Base-by-base conservation (phyloP, 2,329 filamentous ascomycete genomes). In the Thielaviopsis populi region DNA sequence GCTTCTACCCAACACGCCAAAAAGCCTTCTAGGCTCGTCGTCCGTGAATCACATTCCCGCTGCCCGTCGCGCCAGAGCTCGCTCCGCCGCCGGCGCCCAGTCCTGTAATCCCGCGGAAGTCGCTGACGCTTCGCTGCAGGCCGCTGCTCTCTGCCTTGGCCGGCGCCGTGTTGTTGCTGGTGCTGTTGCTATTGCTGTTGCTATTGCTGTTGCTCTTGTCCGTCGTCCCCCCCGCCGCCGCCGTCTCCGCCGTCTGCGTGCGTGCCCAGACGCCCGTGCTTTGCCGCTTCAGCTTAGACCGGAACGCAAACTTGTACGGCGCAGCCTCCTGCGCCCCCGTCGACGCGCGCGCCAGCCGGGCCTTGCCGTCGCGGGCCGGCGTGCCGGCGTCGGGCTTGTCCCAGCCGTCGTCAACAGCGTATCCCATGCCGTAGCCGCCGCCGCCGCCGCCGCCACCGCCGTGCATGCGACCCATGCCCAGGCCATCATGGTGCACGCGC, bases 331-430 rank as follows among this genome's bases (percentile, higher is more conserved):
- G 62, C 13, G 62, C 62, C n/a, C 62, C 50, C 46, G 53, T 63
- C 17, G 41, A 59, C 22, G 50, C 54, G 19, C 53, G 54, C 59
- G 46, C 27, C n/a, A 54, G 22, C 37, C 33, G 46, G 15, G 40
- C 30, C 41, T 41, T 59, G 17, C 54, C 27, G 24, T 22, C 60
- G 33, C 60, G 60, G 13, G 17, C 5, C 4, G 53, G 53, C 30
- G 53, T 56, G n/a, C 53, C 17, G 22, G 13, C 56, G 15, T 41
- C 33, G 1, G 24, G 1, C 11, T 22, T 60, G 37, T 60, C 50
- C 64, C 64, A 65, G n/a, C 30, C 15, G 43, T 65, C 64, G 37
- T 65, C 64, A 3, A 56, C 43, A n/a, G 61, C 60, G 37, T 65
- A 63, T 13, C 64, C 53, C 17, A 65, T 58, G 54, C 3, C 8